Evolutionary conservation across 495 filamentous ascomycete species (phyloP), one percentile per base, ranked within the genome.

Genomic region (Tuber microsphaerosporum): DNA sequence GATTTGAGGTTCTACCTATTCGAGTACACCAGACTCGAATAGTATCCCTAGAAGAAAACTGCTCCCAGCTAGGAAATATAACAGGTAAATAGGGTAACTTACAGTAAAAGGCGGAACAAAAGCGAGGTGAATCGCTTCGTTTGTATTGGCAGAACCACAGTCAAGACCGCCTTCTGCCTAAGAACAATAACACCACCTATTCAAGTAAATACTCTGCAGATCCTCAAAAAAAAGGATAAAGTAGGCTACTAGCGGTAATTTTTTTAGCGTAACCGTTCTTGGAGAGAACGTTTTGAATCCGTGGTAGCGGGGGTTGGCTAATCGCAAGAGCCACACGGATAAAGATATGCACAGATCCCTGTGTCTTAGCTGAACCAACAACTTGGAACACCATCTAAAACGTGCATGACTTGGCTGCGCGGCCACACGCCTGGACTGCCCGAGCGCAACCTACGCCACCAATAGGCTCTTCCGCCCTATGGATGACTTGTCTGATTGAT

Each of bases 321-420:
- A n/a, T 31, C 9, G 51, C 51, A 16, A 61, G 51, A 26, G 0
- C 51, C 51, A 16, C n/a, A 61, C 51, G 56, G 56, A 34, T 65
- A 65, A 65, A 65, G 56, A 34, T 65, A 31, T 17, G n/a, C 26
- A 65, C 26, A 3, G 56, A 26, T 34, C 7, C 56, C 56, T 65
- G 56, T 65, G 56, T 65, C 1, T 26, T 34, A 34, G 56, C 56
- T 65, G 56, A 65, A 65, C 56, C 56, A 65, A 65, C 56, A 65
- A 65, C 26, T 65, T 14, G 56, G 56, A 65, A 65, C 56, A 65
- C 56, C 56, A 65, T 65, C 56, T 65, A 65, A 34, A 65, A 65
- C 56, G 16, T 65, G 56, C 56, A 65, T 65, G 56, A 65, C 56
- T 65, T 65, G 56, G 56, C 56, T 14, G 56, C 10, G 56, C n/a